A percentile compares a stretch with the other conserved stretches of the same genome.
Conservation (phyloP, 2,329 filamentous ascomycete species). For the Aureobasidium sp. region DNA sequence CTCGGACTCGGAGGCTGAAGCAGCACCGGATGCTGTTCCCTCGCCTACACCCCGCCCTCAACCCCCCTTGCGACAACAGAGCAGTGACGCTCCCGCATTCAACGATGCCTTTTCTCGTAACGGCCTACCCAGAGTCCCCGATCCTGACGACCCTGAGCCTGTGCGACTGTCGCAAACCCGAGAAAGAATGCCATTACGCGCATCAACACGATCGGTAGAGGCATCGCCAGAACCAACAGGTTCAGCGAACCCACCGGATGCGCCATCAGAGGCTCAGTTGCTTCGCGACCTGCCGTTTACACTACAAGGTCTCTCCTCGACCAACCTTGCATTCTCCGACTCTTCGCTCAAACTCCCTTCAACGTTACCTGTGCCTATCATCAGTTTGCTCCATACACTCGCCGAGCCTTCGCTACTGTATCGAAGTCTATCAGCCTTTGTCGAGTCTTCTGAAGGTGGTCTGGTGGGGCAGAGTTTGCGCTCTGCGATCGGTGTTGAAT, state of each 20-base stretch:
- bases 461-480: slow-evolving; percentile 87
- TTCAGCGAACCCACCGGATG: not conserved
- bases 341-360: slow-evolving; percentile 65
- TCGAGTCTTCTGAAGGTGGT: slow-evolving; percentile 70
- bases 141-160: slow-evolving; percentile 20
- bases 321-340: slow-evolving; percentile 67
- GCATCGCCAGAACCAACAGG: not conserved
- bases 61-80: not conserved
- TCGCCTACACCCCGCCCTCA: not conserved
- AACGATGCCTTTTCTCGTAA: slow-evolving; percentile 41
- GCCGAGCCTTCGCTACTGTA: slow-evolving; percentile 94
- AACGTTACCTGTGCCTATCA: slow-evolving; percentile 70
- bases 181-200: slow-evolving; percentile 9
- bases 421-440: slow-evolving; percentile 67
- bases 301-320: slow-evolving; percentile 82
- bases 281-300: slow-evolving; percentile 77
- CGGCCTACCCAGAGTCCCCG: slow-evolving; percentile 33
- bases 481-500: slow-evolving; percentile 73
- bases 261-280: slow-evolving; percentile 34
- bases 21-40: not conserved
- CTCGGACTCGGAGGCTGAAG: slow-evolving; percentile 42
- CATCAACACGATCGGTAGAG: slow-evolving; percentile 5
- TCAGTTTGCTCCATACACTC: slow-evolving; percentile 79
- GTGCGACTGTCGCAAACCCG: slow-evolving; percentile 16
- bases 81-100: slow-evolving; percentile 24